Evolutionary conservation across 495 filamentous ascomycete genomes (phyloP).

Genomic region (Talaromyces trachyspermus): DNA sequence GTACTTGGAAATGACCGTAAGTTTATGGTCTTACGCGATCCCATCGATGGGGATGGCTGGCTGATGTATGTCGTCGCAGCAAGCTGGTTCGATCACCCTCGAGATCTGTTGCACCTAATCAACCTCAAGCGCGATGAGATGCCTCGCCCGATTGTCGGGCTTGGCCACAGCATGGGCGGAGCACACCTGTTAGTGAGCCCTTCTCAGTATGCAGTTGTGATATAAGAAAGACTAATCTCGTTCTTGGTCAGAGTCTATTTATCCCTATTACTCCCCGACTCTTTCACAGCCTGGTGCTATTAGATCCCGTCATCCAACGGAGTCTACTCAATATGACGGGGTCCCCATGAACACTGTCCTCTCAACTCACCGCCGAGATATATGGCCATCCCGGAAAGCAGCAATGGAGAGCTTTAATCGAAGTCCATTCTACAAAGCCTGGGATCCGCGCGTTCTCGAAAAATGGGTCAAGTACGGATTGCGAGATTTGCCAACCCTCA

Average conservation of each 20-base stretch:
- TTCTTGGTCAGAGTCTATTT: constrained; percentile 35
- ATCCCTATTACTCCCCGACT: constrained; percentile 72
- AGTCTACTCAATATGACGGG: constrained; percentile 25
- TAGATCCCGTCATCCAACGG: constrained; percentile 73
- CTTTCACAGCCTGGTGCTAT: constrained; percentile 63
- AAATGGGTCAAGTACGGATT: constrained; percentile 60
- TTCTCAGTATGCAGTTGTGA: not conserved
- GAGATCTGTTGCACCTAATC: constrained; percentile 82
- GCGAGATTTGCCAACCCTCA: constrained; percentile 51
- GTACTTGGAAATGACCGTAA: constrained; percentile 72
- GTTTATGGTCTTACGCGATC: too few relatives aligned
- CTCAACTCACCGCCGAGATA: constrained; percentile 58
- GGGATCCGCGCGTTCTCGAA: constrained; percentile 67
- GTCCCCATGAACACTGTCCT: constrained; percentile 35
- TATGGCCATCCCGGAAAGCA: constrained; percentile 58
- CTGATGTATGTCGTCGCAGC: too few relatives aligned
- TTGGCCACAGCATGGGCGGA: constrained; percentile 88
- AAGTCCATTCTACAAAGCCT: constrained; percentile 62
- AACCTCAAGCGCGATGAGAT: constrained; percentile 78
- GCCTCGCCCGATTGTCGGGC: constrained; percentile 78
- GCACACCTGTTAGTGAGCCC: constrained; percentile 45
- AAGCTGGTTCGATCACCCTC: constrained; percentile 77
- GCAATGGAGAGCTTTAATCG: constrained; percentile 53
- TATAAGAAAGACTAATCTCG: too few relatives aligned
- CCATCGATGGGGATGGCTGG: too few relatives aligned